Base-by-base conservation (phyloP, 2,329 filamentous ascomycete genomes). In the Lasiodiplodia gonubiensis region DNA sequence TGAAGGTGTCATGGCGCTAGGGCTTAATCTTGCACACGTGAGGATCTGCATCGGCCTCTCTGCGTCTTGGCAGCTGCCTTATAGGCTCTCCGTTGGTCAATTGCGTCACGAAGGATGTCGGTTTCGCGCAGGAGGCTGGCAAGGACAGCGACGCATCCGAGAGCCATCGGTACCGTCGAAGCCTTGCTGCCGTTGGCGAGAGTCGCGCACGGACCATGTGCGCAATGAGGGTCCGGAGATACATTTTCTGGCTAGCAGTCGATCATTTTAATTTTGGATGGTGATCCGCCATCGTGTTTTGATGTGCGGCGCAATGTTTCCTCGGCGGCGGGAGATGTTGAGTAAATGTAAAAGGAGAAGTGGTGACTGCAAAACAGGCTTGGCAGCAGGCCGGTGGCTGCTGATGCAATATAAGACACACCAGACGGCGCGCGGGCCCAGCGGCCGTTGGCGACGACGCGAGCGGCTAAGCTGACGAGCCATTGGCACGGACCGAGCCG, bases 401-500 rank as follows among this genome's bases (percentile, higher is more conserved):
- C n/a, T 55, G 53, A 37, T 55, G 35, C 23, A 37, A 21, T 30
- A n/a, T 37, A n/a, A 23, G 27, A 54, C 51, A 54, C 51, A 33
- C 51, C 53, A 57, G n/a, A 21, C 4, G 16, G 33, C n/a, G 27
- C 52, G 27, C 35, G 53, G 53, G 53, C 33, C 53, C 11, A 12
- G 2, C 53, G 18, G 23, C 18, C 53, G 18, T 37, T 21, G 14
- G 12, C 8, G 39, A 51, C 18, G 25, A 46, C 21, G 39, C 35
- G 11, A 61, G 33, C 35, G 35, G 55, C 53, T 21, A 8, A 35
- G 14, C 18, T 25, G 18, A 42, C 59, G 59, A 63, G 35, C 42
- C 59, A 63, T 63, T 63, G 59, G 59, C 42, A 51, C 59, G 59
- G 59, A 51, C 59, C 59, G 59, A 63, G 59, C 59, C 59, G 59